phyloP scores from a whole-genome alignment of 352 stramenopile genomes.

The Paralagenidium karlingii region DNA sequence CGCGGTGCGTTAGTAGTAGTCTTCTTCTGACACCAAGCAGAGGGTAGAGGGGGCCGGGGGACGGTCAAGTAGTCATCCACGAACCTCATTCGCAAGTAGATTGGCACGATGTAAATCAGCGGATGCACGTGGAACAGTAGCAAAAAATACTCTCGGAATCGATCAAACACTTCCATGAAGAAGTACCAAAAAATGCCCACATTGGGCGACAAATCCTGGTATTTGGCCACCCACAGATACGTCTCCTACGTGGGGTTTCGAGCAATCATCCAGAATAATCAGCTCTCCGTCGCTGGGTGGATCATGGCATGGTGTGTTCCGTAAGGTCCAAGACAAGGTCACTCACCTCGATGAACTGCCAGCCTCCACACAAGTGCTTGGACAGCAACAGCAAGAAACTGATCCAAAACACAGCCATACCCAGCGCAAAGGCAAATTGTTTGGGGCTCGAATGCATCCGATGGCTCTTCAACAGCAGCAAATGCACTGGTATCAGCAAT shows the following conservation, averaged over 20 bases:
- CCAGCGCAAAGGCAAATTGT: too few species aligned
- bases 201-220: conserved; percentile 74
- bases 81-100: conserved; percentile 68
- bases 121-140: conserved; percentile 71
- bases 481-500: conserved; percentile 35
- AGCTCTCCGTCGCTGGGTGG: neutral
- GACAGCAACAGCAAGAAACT: conserved; percentile 36
- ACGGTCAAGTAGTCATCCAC: neutral
- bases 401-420: neutral
- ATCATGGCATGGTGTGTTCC: neutral
- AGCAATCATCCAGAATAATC: neutral
- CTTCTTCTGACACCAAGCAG: too few species aligned
- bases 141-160: conserved; percentile 77
- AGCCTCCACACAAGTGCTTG: conserved; percentile 29
- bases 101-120: conserved; percentile 64
- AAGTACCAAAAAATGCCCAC: conserved; percentile 85
- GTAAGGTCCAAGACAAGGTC: neutral
- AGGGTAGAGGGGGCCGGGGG: neutral
- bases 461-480: too few species aligned
- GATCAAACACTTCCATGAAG: conserved; percentile 82
- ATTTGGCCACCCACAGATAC: conserved; percentile 68
- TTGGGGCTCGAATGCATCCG: too few species aligned
- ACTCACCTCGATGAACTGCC: conserved; percentile 47
- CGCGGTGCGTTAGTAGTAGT: neutral
- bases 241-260: conserved; percentile 26